Evolutionary conservation across 164 flowering plant species (phyloP).

Genomic region (Aristolochia contorta): DNA sequence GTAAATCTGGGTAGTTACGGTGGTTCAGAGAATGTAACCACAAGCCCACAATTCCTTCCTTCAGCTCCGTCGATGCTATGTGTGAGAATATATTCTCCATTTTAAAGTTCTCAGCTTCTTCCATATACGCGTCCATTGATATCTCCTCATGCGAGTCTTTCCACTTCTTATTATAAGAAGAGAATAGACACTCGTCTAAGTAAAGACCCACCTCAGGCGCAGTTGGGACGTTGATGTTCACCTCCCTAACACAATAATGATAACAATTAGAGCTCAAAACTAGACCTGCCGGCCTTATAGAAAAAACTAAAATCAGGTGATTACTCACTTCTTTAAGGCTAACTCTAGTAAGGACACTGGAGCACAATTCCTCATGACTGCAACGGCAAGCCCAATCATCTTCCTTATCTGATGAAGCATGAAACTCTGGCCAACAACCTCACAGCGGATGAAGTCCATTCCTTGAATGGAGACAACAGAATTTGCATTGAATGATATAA

Average conservation of each 20-base stretch:
- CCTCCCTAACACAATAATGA: constrained; percentile 36
- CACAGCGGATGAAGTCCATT: constrained; percentile 88
- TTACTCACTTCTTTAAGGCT: constrained; percentile 59
- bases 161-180: constrained; percentile 88
- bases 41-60: constrained; percentile 68
- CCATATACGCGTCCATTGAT: constrained; percentile 64
- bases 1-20: constrained; percentile 84
- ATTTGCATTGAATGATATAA: constrained; percentile 70
- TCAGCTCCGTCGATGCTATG: constrained; percentile 70
- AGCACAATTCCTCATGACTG: constrained; percentile 72
- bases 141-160: constrained; percentile 75
- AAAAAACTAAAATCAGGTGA: not conserved
- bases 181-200: constrained; percentile 83
- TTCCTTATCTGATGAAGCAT: constrained; percentile 99
- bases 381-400: constrained; percentile 92
- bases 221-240: constrained; percentile 73
- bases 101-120: constrained; percentile 83
- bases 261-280: not conserved
- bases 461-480: constrained; percentile 51
- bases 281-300: not conserved
- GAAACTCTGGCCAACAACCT: constrained; percentile 97
- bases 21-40: constrained; percentile 93
- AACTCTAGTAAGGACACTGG: constrained; percentile 58
- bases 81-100: constrained; percentile 76
- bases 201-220: constrained; percentile 97